These are phyloP conservation scores for Baffinella frigidus DNA, from an alignment of 208 protist species.

Conservation along the genomic window DNA sequence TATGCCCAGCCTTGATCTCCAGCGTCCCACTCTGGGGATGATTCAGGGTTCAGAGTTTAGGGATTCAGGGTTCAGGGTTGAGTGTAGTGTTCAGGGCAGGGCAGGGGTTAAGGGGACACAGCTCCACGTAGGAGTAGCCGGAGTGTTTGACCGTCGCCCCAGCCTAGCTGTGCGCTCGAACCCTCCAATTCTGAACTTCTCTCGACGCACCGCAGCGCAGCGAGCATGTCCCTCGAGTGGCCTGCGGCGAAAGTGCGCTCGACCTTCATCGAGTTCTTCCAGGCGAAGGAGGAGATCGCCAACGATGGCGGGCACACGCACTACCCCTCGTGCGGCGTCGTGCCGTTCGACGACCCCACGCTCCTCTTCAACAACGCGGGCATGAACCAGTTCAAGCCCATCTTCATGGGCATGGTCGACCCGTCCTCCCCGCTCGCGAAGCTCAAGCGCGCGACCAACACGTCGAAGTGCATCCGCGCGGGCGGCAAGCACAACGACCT, in stretches of 20 bases:
- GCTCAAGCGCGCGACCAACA: conserved; percentile 86
- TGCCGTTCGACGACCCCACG: conserved; percentile 95
- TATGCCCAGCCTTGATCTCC: too few relatives aligned
- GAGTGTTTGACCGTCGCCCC: too few relatives aligned
- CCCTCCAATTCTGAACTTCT: too few relatives aligned
- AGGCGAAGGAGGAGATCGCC: conserved; percentile 8
- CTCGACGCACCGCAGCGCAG: too few relatives aligned
- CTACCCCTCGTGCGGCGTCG: conserved; percentile 75
- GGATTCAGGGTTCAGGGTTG: too few relatives aligned
- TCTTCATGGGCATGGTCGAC: conserved; percentile 80
- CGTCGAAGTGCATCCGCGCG: conserved; percentile 98
- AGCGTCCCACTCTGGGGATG: too few relatives aligned
- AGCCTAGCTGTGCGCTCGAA: too few relatives aligned
- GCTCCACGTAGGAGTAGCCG: too few relatives aligned
- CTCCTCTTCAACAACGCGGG: conserved; percentile 98
- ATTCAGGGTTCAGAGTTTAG: too few relatives aligned
- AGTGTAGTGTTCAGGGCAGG: too few relatives aligned
- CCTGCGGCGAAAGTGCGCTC: conserved; percentile 77
- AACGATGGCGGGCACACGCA: background rate
- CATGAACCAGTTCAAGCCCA: conserved; percentile 92
- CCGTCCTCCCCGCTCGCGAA: background rate
- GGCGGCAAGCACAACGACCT: conserved; percentile 99
- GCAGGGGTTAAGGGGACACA: too few relatives aligned
- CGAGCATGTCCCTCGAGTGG: too few relatives aligned
- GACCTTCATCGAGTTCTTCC: conserved; percentile 87